These are phyloP conservation scores for Cyclotella choctawhatcheeana DNA, from an alignment of 108 stramenopile genomes.

Conservation along the genomic window DNA sequence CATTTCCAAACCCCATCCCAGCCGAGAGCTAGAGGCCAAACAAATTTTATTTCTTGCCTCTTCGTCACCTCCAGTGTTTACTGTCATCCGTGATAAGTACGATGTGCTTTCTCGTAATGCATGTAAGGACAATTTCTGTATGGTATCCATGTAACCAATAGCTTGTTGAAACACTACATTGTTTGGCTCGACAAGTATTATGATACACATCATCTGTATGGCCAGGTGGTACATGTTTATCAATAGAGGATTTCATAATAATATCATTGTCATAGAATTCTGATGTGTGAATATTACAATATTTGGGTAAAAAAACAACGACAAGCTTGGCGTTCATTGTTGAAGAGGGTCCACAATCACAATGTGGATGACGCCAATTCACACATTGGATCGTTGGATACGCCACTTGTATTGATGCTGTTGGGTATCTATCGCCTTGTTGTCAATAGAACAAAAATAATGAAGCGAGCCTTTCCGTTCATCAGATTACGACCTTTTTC, in stretches of 20 bases:
- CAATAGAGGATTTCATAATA: constrained; percentile 48
- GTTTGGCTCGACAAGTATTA: constrained; percentile 55
- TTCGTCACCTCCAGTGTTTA: constrained; percentile 39
- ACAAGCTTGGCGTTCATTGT: too few species aligned
- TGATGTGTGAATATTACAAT: constrained; percentile 35
- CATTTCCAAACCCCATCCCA: constrained; percentile 70
- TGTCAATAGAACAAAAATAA: too few species aligned
- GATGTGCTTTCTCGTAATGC: constrained; percentile 46
- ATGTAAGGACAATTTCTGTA: constrained; percentile 59
- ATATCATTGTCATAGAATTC: constrained; percentile 19
- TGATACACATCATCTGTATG: constrained; percentile 38
- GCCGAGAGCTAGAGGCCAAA: constrained; percentile 60
- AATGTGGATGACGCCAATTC: constrained; percentile 56
- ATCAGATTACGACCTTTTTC: too few species aligned
- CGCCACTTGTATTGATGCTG: too few species aligned
- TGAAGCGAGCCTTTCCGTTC: too few species aligned
- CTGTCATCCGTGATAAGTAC: constrained; percentile 40
- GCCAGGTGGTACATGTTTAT: constrained; percentile 17
- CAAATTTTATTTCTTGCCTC: constrained; percentile 63
- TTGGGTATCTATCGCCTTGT: too few species aligned
- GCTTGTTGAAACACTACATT: constrained; percentile 58
- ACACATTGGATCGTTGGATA: constrained; percentile 45
- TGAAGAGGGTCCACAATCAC: constrained; percentile 54
- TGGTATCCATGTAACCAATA: constrained; percentile 55
- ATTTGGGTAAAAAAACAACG: too few species aligned